Percentiles rank a stretch among this genome's conserved stretches.
These are phyloP conservation scores for Alternaria sp. DNA, from an alignment of 2,329 filamentous ascomycete species.

Conservation along the genomic window DNA sequence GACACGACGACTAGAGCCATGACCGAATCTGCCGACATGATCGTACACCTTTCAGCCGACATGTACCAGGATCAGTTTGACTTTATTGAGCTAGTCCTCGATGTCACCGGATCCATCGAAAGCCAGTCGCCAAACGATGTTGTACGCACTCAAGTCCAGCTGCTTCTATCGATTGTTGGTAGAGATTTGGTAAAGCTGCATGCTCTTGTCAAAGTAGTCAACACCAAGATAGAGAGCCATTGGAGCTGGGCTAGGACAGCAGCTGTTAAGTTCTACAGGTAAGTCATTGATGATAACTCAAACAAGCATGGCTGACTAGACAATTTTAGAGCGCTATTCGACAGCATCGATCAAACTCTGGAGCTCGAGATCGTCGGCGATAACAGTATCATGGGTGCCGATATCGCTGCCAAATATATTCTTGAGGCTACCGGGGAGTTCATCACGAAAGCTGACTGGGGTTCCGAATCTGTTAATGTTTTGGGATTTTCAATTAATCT, in stretches of 20 bases:
- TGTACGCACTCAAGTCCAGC: not conserved
- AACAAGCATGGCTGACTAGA: not conserved
- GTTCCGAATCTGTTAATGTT: not conserved
- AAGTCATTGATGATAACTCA: not conserved
- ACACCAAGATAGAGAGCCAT: not conserved
- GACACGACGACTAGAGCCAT: not conserved
- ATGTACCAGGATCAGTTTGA: slow-evolving; percentile 2
- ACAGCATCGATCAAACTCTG: not conserved
- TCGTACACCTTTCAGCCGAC: not conserved
- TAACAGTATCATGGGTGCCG: not conserved
- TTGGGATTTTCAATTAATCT: not conserved
- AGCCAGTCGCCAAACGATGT: not conserved
- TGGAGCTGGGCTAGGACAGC: not conserved
- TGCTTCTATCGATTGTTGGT: not conserved
- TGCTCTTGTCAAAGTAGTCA: not conserved
- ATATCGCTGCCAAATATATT: not conserved
- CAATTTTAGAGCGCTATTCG: not conserved
- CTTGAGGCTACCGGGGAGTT: not conserved
- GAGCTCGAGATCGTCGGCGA: not conserved
- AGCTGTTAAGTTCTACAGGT: slow-evolving; percentile 6
- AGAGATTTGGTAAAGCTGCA: slow-evolving; percentile 1
- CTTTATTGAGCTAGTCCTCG: not conserved
- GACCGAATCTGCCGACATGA: fast-evolving
- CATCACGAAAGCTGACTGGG: not conserved
- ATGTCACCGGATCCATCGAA: not conserved